phyloP scores from a whole-genome alignment of 2,329 filamentous ascomycete genomes.

The Biscogniauxia mediterranea region DNA sequence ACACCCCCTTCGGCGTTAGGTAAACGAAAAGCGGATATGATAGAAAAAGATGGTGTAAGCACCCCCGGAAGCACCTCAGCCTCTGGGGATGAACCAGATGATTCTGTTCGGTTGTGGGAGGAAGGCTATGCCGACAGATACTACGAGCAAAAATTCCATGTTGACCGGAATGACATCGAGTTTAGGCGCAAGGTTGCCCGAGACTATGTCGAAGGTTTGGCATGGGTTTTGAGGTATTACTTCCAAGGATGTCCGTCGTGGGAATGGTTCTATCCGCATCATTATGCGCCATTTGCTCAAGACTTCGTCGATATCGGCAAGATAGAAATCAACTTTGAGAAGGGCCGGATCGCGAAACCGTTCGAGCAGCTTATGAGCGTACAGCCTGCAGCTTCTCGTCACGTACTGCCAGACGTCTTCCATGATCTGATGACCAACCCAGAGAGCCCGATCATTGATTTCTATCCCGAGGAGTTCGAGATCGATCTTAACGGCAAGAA shows the following conservation, averaged over 20 bases:
- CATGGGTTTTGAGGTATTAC: constrained; percentile 95
- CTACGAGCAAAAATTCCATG: constrained; percentile 94
- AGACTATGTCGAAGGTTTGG: constrained; percentile 90
- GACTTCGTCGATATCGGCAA: constrained; percentile 85
- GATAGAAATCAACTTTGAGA: constrained; percentile 77
- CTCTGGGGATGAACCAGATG: constrained; percentile 62
- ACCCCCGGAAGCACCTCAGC: constrained; percentile 59
- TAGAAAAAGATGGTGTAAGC: constrained; percentile 59
- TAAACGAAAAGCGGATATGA: constrained; percentile 75
- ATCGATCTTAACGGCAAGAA: constrained; percentile 97
- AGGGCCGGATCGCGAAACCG: constrained; percentile 81
- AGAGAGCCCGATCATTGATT: constrained; percentile 91
- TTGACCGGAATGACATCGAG: constrained; percentile 73
- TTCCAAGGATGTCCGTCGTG: constrained; percentile 97
- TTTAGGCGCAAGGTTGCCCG: constrained; percentile 87
- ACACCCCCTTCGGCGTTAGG: constrained; percentile 53
- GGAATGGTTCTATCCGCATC: constrained; percentile 99
- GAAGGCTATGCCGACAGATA: constrained; percentile 93
- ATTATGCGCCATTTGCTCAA: constrained; percentile 95
- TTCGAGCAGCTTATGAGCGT: constrained; percentile 99
- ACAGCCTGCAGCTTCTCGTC: constrained; percentile 86
- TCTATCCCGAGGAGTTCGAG: constrained; percentile 92
- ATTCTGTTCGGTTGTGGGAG: constrained; percentile 91
- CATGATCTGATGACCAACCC: constrained; percentile 86
- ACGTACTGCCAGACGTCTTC: constrained; percentile 85